Conservation (phyloP, 371 early-diverging fungal species). For the Mucor piriformis region DNA sequence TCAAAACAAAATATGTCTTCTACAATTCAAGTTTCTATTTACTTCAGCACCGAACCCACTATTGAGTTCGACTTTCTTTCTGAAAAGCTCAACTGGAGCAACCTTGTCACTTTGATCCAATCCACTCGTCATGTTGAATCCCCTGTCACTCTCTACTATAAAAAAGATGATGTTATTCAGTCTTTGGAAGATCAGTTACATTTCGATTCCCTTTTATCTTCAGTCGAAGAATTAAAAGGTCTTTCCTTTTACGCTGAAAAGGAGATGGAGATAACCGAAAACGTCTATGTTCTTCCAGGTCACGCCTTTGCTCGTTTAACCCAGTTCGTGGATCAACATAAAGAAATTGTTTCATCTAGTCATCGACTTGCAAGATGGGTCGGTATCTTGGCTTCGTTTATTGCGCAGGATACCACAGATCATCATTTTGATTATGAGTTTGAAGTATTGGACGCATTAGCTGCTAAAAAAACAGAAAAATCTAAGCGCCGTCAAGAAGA, state of each 20-base stretch:
- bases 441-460: neutral
- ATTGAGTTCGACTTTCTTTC: conserved; percentile 8
- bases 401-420: neutral
- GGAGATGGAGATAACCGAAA: neutral
- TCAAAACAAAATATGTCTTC: neutral
- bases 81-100: conserved; percentile 20
- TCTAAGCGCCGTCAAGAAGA: conserved; percentile 5
- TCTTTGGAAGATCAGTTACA: conserved; percentile 7
- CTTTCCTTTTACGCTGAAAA: neutral
- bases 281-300: neutral
- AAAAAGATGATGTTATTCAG: neutral
- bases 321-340: conserved; percentile 1
- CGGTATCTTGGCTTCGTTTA: conserved; percentile 11
- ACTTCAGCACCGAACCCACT: neutral
- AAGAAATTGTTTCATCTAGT: neutral
- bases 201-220: neutral
- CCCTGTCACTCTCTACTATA: conserved; percentile 18
- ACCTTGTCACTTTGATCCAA: conserved; percentile 11
- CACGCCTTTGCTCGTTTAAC: conserved; percentile 6
- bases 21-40: conserved; percentile 3
- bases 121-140: neutral
- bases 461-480: neutral
- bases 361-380: conserved; percentile 6
- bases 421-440: conserved; percentile 12
- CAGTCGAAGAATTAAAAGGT: neutral